Percentiles rank a stretch among this genome's conserved stretches.
These are phyloP conservation scores for Gymnopilus dilepis DNA, from an alignment of 768 basidiomycete species.

Conservation along the genomic window DNA sequence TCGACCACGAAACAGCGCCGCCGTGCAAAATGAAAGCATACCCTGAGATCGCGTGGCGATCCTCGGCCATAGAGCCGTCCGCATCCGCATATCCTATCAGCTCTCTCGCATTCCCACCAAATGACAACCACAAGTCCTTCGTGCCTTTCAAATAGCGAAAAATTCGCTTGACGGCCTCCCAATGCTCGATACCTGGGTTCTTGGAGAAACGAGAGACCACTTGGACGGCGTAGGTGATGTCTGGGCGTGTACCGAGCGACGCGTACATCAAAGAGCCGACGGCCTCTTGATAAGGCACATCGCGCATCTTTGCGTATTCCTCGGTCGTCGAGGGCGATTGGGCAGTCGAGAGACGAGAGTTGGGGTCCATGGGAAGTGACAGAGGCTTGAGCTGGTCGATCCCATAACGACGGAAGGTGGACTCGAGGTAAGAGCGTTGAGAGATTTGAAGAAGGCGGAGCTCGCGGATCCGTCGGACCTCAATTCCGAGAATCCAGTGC, in stretches of 20 bases:
- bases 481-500: slow-evolving; percentile 36
- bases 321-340: slow-evolving; percentile 23
- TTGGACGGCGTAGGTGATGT: slow-evolving; percentile 28
- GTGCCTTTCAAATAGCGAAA: slow-evolving; percentile 44
- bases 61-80: slow-evolving; percentile 23
- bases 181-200: slow-evolving; percentile 33
- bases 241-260: too few species aligned
- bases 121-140: slow-evolving; percentile 24
- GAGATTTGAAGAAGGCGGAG: too few species aligned
- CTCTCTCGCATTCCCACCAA: slow-evolving; percentile 19
- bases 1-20: slow-evolving; percentile 17
- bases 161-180: slow-evolving; percentile 43
- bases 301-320: slow-evolving; percentile 21
- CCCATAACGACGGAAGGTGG: slow-evolving; percentile 29
- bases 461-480: slow-evolving; percentile 27
- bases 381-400: slow-evolving; percentile 14
- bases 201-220: slow-evolving; percentile 32
- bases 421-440: slow-evolving; percentile 33
- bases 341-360: slow-evolving; percentile 14
- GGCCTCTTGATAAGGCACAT: slow-evolving; percentile 20
- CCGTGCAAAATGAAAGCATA: slow-evolving; percentile 34
- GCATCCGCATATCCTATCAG: slow-evolving; percentile 31
- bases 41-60: slow-evolving; percentile 25
- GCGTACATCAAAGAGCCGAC: slow-evolving; percentile 36
- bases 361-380: slow-evolving; percentile 30